Conservation (phyloP, 1,284 basidiomycete genomes). For the Ceratobasidium sp. region DNA sequence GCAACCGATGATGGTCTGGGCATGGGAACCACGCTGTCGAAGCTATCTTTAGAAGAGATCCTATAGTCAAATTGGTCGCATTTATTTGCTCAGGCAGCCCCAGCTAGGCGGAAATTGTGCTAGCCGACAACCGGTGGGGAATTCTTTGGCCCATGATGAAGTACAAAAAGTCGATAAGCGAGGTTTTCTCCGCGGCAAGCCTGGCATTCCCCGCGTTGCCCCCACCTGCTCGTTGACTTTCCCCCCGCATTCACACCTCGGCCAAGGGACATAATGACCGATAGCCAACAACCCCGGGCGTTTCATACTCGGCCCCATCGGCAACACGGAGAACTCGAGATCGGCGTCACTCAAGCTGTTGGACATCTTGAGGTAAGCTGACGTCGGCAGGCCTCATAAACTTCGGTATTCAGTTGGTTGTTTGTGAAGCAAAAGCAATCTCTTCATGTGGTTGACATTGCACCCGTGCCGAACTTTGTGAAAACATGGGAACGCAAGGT, state of each 20-base stretch:
- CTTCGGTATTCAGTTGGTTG: not conserved
- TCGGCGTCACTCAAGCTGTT: conserved; percentile 34
- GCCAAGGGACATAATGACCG: conserved; percentile 4
- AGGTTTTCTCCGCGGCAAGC: conserved; percentile 19
- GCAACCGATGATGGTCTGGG: not conserved
- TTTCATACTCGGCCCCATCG: conserved; percentile 37
- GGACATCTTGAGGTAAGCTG: conserved; percentile 15
- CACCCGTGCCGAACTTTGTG: conserved; percentile 54
- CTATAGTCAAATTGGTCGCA: not conserved
- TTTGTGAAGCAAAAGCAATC: conserved; percentile 27
- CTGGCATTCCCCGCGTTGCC: conserved; percentile 9
- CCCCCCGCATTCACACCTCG: not conserved
- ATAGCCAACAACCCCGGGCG: conserved; percentile 21
- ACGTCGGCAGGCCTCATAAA: not conserved
- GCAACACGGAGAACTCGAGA: conserved; percentile 31
- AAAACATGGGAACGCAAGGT: conserved; percentile 66
- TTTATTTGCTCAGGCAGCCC: not conserved
- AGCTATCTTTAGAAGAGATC: conserved; percentile 32
- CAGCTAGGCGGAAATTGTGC: conserved; percentile 10
- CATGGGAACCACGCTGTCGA: not conserved
- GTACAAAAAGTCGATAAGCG: conserved; percentile 34
- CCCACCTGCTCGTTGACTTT: not conserved
- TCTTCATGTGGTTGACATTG: conserved; percentile 49
- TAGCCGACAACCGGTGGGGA: conserved; percentile 14
- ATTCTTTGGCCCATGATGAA: conserved; percentile 8